Base-by-base conservation (phyloP, 345 rosid genomes). In the Linum usitatissimum region DNA sequence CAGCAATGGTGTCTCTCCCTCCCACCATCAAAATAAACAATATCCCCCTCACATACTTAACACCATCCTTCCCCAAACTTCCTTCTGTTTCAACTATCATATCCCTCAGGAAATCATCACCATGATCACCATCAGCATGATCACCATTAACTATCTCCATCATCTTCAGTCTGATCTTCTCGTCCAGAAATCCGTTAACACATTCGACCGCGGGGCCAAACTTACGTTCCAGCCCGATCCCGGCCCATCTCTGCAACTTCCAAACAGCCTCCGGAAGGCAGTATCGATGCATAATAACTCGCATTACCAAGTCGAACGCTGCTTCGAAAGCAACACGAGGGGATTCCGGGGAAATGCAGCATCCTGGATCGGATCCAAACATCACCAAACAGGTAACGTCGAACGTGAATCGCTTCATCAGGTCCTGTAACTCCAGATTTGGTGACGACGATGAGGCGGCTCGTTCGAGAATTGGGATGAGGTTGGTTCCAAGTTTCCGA, bases 391-490 rank as follows among this genome's bases (percentile, higher is more conserved):
- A 9, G 31, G 1, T 30, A 38, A 14, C 2, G 13, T 70, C 68
- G 15, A 59, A 59, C 7, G n/a, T 12, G 51, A 17, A 60, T 4
- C 68, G 45, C 21, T 12, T 17, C 28, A 69, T 55, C 66, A 69
- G 34, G 13, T 72, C 69, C 17, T 72, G 69, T 59, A 69, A 54
- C 60, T 72, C 65, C 19, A 72, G n/a, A n/a, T n/a, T 49, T 18
- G 38, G 60, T 0, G 5, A 6, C 12, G 23, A 53, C 6, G 39
- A 36, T 17, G n/a, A 0, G 0, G 66, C 59, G 23, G 21, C 68
- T 15, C 49, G 53, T 0, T 69, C 69, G 0, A 72, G 55, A 13
- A 76, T 31, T 51, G 55, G 42, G 20, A 76, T 20, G 0, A 72
- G 57, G 21, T 53, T 63, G n/a, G 49, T 14, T 38, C 23, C 55